Evolutionary conservation across 768 basidiomycete species (phyloP).

Genomic region (Fistulinella prunicolor): DNA sequence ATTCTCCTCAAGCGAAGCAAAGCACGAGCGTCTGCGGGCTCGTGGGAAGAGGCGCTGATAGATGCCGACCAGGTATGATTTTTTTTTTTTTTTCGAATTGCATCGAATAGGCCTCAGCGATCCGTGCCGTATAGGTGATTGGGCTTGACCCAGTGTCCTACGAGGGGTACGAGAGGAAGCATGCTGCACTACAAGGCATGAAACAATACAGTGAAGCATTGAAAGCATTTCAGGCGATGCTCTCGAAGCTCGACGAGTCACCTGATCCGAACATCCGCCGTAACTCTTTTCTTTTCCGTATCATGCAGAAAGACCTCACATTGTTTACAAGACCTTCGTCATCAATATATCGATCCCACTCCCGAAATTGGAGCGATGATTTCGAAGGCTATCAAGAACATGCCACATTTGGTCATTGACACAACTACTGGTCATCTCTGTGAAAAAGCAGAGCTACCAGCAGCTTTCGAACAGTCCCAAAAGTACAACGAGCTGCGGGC

Average conservation of each 20-base stretch:
- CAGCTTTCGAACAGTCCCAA: neutral
- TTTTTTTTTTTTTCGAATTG: neutral
- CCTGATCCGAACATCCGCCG: neutral
- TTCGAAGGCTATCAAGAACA: neutral
- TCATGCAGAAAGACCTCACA: neutral
- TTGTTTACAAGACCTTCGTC: neutral
- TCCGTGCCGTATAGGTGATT: neutral
- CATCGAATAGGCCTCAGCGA: too few species aligned
- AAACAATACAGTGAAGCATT: neutral
- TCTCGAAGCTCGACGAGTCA: neutral
- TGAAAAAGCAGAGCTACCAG: neutral
- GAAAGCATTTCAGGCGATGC: neutral
- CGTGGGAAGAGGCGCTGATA: neutral
- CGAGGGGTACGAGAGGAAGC: neutral
- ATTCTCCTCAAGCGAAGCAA: constrained; percentile 10
- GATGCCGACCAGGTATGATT: constrained; percentile 10
- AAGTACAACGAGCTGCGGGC: neutral
- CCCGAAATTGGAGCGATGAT: neutral
- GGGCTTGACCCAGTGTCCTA: neutral
- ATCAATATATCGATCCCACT: neutral
- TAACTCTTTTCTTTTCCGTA: neutral
- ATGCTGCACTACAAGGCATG: neutral
- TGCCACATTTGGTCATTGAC: constrained; percentile 4
- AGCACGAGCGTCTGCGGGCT: neutral
- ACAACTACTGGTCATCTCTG: constrained; percentile 1